Evolutionary conservation across 441 rosid genomes (phyloP).

Genomic region (Erodium moschatum): DNA sequence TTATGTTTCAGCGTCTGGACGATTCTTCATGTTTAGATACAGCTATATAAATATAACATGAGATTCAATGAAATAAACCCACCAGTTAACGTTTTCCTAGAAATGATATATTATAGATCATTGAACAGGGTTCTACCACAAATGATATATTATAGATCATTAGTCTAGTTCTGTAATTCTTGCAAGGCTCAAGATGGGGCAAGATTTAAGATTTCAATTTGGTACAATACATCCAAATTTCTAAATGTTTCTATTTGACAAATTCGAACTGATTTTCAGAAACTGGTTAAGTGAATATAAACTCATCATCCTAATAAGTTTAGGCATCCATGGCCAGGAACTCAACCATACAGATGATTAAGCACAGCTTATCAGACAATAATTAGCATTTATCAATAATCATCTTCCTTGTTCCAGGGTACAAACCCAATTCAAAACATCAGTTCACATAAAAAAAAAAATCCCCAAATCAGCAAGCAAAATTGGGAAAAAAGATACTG

Average conservation of each 20-base stretch:
- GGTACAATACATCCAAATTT: neutral
- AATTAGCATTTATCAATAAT: neutral
- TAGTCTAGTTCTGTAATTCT: neutral
- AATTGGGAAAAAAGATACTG: neutral
- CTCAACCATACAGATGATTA: neutral
- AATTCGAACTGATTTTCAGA: neutral
- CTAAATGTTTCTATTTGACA: no score
- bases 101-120: neutral
- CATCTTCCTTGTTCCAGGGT: neutral
- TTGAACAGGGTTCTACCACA: neutral
- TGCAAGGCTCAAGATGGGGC: neutral
- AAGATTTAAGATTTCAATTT: neutral
- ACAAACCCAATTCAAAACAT: neutral
- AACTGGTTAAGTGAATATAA: neutral
- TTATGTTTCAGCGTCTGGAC: neutral
- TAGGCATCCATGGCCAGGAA: neutral
- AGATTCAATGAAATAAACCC: neutral
- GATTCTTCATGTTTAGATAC: neutral
- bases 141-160: neutral
- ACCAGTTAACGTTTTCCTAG: neutral
- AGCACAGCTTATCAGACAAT: neutral
- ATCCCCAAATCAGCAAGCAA: conserved; percentile 1
- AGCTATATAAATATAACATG: neutral
- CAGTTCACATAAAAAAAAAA: neutral
- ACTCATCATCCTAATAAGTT: neutral